Base-by-base conservation (phyloP, 352 stramenopile species). In the Pythium aphanidermatum region DNA sequence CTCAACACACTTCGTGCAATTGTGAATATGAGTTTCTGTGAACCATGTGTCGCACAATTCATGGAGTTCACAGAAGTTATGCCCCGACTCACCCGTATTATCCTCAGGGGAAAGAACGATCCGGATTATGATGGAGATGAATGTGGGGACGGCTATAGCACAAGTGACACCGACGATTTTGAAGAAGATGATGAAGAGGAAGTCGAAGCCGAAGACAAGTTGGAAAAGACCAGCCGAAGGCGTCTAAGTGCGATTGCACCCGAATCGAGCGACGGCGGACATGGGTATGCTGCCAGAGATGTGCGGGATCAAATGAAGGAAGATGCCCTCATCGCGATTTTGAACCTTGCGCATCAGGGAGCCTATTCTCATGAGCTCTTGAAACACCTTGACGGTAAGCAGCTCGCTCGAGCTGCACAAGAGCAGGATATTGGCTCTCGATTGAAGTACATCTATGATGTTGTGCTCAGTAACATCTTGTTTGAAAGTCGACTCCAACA, bases 401-500 rank as follows among this genome's bases (percentile, higher is more conserved):
- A 61, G 3, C 43, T 86, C 12, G 66, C 75, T 5, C 37, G 46
- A 1, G 67, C 68, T 23, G 70, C 76, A 2, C 64, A 73, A 16
- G 20, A 55, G 2, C 28, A 51, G 3, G 51, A 46, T 1, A 55
- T 71, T 46, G 83, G 73, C 0, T 45, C 46, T 25, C 51, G 59
- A 5, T 60, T 88, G 17, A 68, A 74, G 19, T 88, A 86, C 33
- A 60, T 83, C 1, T 85, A 89, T 41, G 48, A 61, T 5, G 57
- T 80, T 1, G 63, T 87, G 21, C 27, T 92, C 1, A 82, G 66
- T 44, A 88, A 89, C 28, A 35, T 87, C 21, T 46, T 88, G 8
- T 86, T 92, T 31, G 71, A 89, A 31, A 76, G 36, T 23, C 68
- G 70, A 4, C 46, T 89, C 7, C 80, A 87, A 42, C 66, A 83